These are phyloP conservation scores for Herpotrichia juniperi DNA, from an alignment of 2,329 filamentous ascomycete species.

Conservation along the genomic window DNA sequence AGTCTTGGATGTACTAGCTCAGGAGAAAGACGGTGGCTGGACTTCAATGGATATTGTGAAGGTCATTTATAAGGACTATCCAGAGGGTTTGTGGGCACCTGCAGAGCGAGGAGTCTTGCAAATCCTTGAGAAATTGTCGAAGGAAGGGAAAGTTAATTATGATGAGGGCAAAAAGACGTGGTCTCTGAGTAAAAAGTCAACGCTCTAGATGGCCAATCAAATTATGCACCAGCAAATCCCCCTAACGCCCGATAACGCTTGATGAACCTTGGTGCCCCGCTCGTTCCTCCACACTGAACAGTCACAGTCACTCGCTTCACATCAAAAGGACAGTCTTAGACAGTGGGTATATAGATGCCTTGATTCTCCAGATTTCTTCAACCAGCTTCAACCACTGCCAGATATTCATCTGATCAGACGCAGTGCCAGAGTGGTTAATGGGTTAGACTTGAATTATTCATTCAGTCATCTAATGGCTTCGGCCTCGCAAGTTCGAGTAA, in stretches of 20 bases:
- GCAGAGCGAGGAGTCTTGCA: slow-evolving; percentile 78
- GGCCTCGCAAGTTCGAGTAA: slow-evolving; percentile 50
- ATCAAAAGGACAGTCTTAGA: background rate
- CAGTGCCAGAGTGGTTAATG: slow-evolving; percentile 51
- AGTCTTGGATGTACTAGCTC: slow-evolving; percentile 41
- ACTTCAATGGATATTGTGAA: slow-evolving; percentile 83
- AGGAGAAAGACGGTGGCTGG: slow-evolving; percentile 57
- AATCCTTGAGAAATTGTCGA: slow-evolving; percentile 78
- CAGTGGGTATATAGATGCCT: background rate
- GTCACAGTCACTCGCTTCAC: too few species aligned
- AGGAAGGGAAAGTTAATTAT: slow-evolving; percentile 69
- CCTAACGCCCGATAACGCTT: background rate
- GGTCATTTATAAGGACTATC: slow-evolving; percentile 81
- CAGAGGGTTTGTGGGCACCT: slow-evolving; percentile 74
- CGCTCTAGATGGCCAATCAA: slow-evolving; percentile 26
- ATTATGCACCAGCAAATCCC: background rate
- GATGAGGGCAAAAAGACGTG: slow-evolving; percentile 41
- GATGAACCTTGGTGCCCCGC: background rate
- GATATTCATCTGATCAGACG: slow-evolving; percentile 19
- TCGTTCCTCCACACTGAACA: background rate
- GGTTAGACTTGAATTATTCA: slow-evolving; percentile 48
- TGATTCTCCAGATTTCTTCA: background rate
- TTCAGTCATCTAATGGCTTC: slow-evolving; percentile 51
- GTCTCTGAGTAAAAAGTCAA: slow-evolving; percentile 39
- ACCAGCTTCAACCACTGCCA: background rate